Percentiles rank a stretch among this genome's conserved stretches.
These are phyloP conservation scores for Penicillium cinerascens DNA, from an alignment of 495 filamentous ascomycete species.

Conservation along the genomic window DNA sequence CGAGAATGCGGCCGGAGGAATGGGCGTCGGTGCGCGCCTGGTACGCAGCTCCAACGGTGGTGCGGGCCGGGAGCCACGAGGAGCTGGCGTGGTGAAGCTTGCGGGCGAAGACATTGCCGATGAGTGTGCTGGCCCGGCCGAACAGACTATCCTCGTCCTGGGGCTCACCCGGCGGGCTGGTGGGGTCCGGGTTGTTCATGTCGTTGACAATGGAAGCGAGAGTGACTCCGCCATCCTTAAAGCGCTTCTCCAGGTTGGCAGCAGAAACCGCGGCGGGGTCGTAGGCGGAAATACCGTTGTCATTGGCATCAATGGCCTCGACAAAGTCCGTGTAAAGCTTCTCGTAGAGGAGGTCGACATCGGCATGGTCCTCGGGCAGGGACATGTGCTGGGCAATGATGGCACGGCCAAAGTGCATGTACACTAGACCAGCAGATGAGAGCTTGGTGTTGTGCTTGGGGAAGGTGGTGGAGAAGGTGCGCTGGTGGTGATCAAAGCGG, in stretches of 20 bases:
- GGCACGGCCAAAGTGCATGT: constrained; percentile 85
- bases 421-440: constrained; percentile 88
- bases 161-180: constrained; percentile 43
- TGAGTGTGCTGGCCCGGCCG: constrained; percentile 66
- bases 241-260: constrained; percentile 71
- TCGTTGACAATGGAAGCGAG: constrained; percentile 80
- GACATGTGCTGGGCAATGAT: constrained; percentile 72
- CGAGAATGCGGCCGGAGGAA: constrained; percentile 70
- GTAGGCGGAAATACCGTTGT: constrained; percentile 88
- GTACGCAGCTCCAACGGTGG: constrained; percentile 71
- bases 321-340: constrained; percentile 93
- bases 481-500: constrained; percentile 97
- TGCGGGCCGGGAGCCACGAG: constrained; percentile 82
- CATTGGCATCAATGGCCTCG: constrained; percentile 94
- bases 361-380: constrained; percentile 55
- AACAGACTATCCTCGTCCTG: constrained; percentile 85
- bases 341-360: constrained; percentile 70
- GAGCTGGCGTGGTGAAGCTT: constrained; percentile 58
- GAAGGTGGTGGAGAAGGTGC: constrained; percentile 76
- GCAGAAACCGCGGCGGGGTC: constrained; percentile 59
- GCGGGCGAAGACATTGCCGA: constrained; percentile 78
- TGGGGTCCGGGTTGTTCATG: constrained; percentile 61
- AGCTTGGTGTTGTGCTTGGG: constrained; percentile 79
- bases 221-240: constrained; percentile 74
- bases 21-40: constrained; percentile 60